Conservation (phyloP, 495 filamentous ascomycete genomes). For the Penicillium taxi region DNA sequence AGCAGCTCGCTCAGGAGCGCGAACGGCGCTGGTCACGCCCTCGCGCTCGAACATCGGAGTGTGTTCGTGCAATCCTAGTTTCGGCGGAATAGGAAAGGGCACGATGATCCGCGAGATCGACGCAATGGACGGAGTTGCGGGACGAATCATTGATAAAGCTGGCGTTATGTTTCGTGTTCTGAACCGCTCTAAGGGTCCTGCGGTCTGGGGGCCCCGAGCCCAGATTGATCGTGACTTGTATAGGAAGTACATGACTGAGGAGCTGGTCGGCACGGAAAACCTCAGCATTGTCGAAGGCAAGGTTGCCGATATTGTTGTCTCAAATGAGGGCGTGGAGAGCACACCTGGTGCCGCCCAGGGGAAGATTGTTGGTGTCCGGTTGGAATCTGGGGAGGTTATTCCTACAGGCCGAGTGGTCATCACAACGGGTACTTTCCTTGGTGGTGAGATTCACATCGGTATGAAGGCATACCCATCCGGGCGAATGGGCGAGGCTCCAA, state of each 20-base stretch:
- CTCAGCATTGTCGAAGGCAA: conserved; percentile 75
- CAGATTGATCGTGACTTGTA: conserved; percentile 94
- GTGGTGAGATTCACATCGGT: conserved; percentile 95
- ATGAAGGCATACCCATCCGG: conserved; percentile 77
- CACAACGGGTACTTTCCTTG: conserved; percentile 91
- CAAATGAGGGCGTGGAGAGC: conserved; percentile 42
- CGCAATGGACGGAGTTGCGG: conserved; percentile 86
- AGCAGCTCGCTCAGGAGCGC: conserved; percentile 79
- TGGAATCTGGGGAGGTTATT: conserved; percentile 85
- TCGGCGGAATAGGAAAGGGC: conserved; percentile 97
- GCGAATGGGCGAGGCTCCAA: conserved; percentile 89
- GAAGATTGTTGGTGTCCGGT: conserved; percentile 74
- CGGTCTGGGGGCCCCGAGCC: conserved; percentile 93
- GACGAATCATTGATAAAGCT: conserved; percentile 85
- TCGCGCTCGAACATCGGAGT: conserved; percentile 82
- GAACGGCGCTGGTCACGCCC: conserved; percentile 83
- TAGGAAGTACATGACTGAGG: conserved; percentile 83
- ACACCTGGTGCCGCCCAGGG: conserved; percentile 49
- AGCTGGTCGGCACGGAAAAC: conserved; percentile 67
- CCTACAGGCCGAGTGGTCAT: conserved; percentile 78
- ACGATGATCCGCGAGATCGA: conserved; percentile 95
- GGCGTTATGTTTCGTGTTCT: conserved; percentile 85
- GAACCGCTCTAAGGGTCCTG: conserved; percentile 84
- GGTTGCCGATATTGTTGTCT: conserved; percentile 80
- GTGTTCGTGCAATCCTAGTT: conserved; percentile 96